These are phyloP conservation scores for Antitrichia curtipendula DNA, from an alignment of 225 moss, liverwort and hornwort genomes.

Conservation along the genomic window DNA sequence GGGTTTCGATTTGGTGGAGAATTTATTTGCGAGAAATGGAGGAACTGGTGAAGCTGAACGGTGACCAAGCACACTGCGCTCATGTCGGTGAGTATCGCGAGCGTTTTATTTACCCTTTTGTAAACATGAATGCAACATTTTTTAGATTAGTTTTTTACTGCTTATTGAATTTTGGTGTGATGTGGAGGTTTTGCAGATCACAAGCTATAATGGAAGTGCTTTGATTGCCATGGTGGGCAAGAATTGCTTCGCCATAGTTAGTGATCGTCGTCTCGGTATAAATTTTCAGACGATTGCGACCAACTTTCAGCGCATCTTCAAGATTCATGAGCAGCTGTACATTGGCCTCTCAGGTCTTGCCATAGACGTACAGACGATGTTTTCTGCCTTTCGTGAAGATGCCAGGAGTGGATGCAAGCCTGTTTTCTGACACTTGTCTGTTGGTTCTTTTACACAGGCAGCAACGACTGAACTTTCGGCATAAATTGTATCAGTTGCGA, in stretches of 20 bases:
- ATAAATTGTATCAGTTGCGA: constrained; percentile 54
- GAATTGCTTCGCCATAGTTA: constrained; percentile 67
- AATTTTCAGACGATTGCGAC: constrained; percentile 70
- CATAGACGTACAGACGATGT: constrained; percentile 55
- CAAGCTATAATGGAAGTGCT: constrained; percentile 69
- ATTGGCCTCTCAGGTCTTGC: constrained; percentile 61
- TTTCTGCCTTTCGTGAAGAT: background rate
- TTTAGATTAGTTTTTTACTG: background rate
- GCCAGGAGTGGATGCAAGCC: background rate
- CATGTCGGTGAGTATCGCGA: background rate
- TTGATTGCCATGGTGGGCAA: constrained; percentile 65
- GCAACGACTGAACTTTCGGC: constrained; percentile 56
- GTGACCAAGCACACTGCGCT: background rate
- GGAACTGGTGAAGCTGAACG: background rate
- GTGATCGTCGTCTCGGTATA: constrained; percentile 60
- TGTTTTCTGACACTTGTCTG: background rate
- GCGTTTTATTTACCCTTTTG: background rate
- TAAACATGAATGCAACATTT: no score
- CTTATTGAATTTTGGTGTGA: background rate
- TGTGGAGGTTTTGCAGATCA: constrained; percentile 15
- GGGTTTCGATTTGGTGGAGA: background rate
- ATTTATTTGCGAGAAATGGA: background rate
- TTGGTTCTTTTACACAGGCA: background rate
- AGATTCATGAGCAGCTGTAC: constrained; percentile 58
- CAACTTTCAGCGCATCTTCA: constrained; percentile 58